Conservation (phyloP, 495 filamentous ascomycete species). For the Tuber brumale region DNA sequence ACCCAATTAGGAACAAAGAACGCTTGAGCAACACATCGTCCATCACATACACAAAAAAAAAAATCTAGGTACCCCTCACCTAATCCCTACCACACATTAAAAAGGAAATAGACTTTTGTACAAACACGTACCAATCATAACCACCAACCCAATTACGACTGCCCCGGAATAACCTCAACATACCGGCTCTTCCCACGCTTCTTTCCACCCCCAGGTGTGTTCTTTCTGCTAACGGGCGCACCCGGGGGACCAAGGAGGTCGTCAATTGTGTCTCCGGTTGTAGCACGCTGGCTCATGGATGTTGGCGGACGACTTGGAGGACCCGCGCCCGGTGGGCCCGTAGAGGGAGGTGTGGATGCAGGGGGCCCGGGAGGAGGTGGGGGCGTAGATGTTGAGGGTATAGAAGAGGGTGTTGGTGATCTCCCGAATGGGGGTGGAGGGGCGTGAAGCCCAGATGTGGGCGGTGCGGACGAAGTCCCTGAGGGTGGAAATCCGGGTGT, state of each 20-base stretch:
- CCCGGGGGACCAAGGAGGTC: constrained; percentile 42
- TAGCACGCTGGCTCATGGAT: constrained; percentile 24
- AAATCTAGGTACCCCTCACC: not conserved
- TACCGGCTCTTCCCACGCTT: constrained; percentile 38
- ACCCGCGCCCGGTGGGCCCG: constrained; percentile 17
- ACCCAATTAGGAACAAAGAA: not conserved
- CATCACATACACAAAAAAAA: constrained; percentile 19
- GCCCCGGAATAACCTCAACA: constrained; percentile 42
- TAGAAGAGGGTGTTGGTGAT: constrained; percentile 25
- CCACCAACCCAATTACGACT: constrained; percentile 21
- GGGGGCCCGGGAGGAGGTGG: constrained; percentile 38
- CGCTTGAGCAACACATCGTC: not conserved
- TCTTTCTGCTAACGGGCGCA: constrained; percentile 29
- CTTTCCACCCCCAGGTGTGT: constrained; percentile 35
- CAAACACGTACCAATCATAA: constrained; percentile 18
- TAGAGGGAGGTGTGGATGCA: constrained; percentile 11
- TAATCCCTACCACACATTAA: constrained; percentile 3
- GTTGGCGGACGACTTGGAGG: constrained; percentile 43
- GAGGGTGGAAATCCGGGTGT: constrained; percentile 40
- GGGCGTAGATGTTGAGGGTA: constrained; percentile 27
- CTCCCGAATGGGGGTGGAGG: constrained; percentile 16
- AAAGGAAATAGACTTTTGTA: constrained; percentile 23
- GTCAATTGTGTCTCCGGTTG: constrained; percentile 39
- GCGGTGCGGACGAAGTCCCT: constrained; percentile 44
- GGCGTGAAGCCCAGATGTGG: constrained; percentile 7